Base-by-base conservation (phyloP, 1,284 basidiomycete species). In the Vanrija sp. region DNA sequence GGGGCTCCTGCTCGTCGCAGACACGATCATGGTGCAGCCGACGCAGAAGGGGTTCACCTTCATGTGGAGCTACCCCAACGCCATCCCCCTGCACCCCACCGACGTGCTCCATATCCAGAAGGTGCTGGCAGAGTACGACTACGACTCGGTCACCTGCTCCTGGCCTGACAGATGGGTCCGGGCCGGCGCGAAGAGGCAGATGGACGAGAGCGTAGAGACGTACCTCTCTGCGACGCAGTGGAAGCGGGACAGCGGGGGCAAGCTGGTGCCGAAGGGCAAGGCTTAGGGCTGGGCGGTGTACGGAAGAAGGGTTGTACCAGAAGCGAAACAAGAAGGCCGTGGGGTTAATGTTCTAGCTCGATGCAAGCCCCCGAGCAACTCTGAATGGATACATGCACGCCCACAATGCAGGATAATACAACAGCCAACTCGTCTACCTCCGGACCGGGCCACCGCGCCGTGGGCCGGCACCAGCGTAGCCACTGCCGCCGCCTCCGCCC, bases 21-120 rank as follows among this genome's bases (percentile, higher is more conserved):
- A 76, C 57, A 76, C 73, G 4, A 54, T 74, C 36, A 72, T 73
- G 75, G 71, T 75, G 22, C 66, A 69, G 54, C 62, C 68, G 6
- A 67, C 64, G 20, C 67, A 70, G 42, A 57, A 45, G n/a, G 62
- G 61, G 0, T 73, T 76, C 54, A 69, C 73, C 0, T 76, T 74
- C 57, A 61, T 73, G 35, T 76, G 71, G 69, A 71, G 68, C n/a
- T 66, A 62, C 1, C 75, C 75, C 0, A 76, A 76, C 54, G 62
- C 71, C 69, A 73, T 76, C 42, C 75, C 75, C 2, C 59, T 76
- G 14, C 59, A 65, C 14, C 72, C 75, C 1, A 37, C 56, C 16
- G 62, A 64, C 4, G 65, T 70, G 9, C 44, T 68, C 9, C 27
- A 47, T 4, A 66, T 76, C 38, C 49, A 60, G 16, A 22, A 58